Conservation (phyloP, 345 rosid genomes). For the Arabidopsis thaliana region TAIR10.1 NC_003070.9:27412001-27412500, state of each 20-base stretch:
- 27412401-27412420: conserved; percentile 20
- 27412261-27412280: conserved; percentile 6
- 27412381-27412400: conserved; percentile 25
- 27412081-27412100: conserved; percentile 1
- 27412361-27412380: conserved; percentile 14
- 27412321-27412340: conserved; percentile 26
- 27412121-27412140: neutral
- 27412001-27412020: too few relatives aligned
- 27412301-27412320: conserved; percentile 19
- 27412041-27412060: conserved; percentile 23
- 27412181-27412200: conserved; percentile 31
- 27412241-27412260: neutral
- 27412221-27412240: conserved; percentile 15
- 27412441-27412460: neutral
- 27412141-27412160: conserved; percentile 35
- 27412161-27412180: neutral
- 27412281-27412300: neutral
- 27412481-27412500: conserved; percentile 8
- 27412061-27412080: neutral
- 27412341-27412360: neutral
- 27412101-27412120: neutral
- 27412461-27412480: conserved; percentile 24
- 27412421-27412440: neutral
- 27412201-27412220: conserved; percentile 47
- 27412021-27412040: too few relatives aligned